Conservation (phyloP, 2,329 filamentous ascomycete genomes). For the Aciculosporium take region DNA sequence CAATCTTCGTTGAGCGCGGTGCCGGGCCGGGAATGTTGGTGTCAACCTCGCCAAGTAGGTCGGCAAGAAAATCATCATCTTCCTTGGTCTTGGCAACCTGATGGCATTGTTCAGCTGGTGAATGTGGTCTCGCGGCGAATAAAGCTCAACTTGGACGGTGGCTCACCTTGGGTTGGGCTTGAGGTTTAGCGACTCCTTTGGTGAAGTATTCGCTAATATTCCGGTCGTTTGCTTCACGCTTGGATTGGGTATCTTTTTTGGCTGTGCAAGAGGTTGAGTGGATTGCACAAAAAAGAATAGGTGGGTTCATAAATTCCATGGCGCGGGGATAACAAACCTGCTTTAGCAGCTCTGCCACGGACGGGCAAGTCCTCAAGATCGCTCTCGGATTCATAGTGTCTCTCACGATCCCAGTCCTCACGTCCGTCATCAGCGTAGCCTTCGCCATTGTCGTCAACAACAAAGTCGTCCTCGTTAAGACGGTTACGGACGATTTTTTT, state of each 20-base stretch:
- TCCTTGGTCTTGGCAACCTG: conserved; percentile 68
- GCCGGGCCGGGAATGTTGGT: conserved; percentile 47
- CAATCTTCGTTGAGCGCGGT: conserved; percentile 42
- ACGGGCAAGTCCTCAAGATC: conserved; percentile 32
- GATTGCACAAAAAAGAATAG: background rate
- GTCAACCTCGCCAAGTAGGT: conserved; percentile 78
- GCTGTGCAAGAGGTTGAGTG: conserved; percentile 29
- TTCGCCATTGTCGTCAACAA: conserved; percentile 95
- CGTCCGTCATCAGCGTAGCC: conserved; percentile 94
- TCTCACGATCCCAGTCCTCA: conserved; percentile 77
- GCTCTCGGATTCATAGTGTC: conserved; percentile 57
- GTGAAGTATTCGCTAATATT: conserved; percentile 93
- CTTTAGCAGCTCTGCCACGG: conserved; percentile 35
- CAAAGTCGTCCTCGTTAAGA: conserved; percentile 89
- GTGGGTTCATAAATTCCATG: conserved; percentile 1
- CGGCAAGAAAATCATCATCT: conserved; percentile 75
- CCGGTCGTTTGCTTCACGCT: conserved; percentile 74
- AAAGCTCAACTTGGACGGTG: background rate
- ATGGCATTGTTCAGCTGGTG: conserved; percentile 3
- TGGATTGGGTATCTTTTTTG: conserved; percentile 76
- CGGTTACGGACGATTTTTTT: conserved; percentile 87
- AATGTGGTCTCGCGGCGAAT: background rate
- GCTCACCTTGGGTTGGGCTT: conserved; percentile 66
- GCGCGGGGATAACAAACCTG: conserved; percentile 24
- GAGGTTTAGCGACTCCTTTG: conserved; percentile 51